A percentile compares a stretch with the other conserved stretches of the same genome.
Conservation (phyloP, 202 grass and related monocot genomes). For the Miscanthus sacchariflorus region DNA sequence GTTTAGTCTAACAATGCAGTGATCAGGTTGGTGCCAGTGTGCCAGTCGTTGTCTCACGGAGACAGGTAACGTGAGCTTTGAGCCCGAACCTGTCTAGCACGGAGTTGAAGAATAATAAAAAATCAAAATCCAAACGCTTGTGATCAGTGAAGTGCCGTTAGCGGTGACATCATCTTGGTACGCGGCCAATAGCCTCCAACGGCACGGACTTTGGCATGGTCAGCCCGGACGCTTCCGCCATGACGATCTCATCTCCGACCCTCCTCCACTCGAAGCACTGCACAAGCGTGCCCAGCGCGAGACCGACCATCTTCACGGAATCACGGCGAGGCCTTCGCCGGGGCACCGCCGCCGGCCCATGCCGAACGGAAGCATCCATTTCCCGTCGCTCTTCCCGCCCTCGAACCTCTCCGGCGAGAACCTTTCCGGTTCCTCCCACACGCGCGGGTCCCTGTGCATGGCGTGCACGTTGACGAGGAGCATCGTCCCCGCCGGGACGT, state of each 20-base stretch:
- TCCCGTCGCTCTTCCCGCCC: not conserved
- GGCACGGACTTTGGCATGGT: conserved; percentile 47
- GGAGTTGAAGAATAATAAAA: not conserved
- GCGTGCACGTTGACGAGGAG: conserved; percentile 48
- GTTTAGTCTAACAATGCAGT: too few relatives aligned
- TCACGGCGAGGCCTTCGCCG: not conserved
- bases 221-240: conserved; percentile 39
- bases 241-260: conserved; percentile 10
- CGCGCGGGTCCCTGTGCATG: conserved; percentile 21
- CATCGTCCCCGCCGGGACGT: conserved; percentile 40
- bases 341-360: conserved; percentile 50
- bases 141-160: not conserved
- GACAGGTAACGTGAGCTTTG: too few relatives aligned
- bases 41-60: too few relatives aligned
- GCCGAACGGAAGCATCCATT: conserved; percentile 57
- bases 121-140: not conserved
- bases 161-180: not conserved
- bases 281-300: conserved; percentile 33
- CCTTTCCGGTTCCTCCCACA: conserved; percentile 28
- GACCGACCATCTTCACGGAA: conserved; percentile 13
- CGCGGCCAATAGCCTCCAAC: conserved; percentile 47
- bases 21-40: too few relatives aligned
- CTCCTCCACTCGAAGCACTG: conserved; percentile 53
- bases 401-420: conserved; percentile 54
- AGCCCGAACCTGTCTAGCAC: too few relatives aligned